Evolutionary conservation across 2,329 filamentous ascomycete species (phyloP).

Genomic region (Bipolaris sorokiniana): DNA sequence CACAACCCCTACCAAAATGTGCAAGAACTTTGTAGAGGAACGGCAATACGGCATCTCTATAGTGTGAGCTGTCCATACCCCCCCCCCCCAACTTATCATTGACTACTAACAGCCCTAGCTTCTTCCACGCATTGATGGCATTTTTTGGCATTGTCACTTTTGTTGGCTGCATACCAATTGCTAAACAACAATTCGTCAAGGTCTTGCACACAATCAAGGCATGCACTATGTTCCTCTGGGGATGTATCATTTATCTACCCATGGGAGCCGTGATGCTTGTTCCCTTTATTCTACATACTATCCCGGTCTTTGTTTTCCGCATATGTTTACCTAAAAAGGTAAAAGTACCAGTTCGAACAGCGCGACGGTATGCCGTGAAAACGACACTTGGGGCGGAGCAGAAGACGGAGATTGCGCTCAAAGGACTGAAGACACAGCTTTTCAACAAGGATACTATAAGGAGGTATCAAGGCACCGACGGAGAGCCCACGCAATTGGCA

Average conservation of each 20-base stretch:
- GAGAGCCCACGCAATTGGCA: conserved; percentile 21
- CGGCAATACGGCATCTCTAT: conserved; percentile 30
- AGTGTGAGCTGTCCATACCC: conserved; percentile 16
- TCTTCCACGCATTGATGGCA: conserved; percentile 22
- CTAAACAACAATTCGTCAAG: conserved; percentile 1
- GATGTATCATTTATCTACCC: not conserved
- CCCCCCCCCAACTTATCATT: not conserved
- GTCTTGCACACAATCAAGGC: not conserved
- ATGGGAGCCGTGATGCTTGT: conserved; percentile 4
- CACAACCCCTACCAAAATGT: conserved; percentile 26
- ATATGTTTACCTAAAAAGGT: conserved; percentile 22
- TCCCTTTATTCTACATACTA: conserved; percentile 4
- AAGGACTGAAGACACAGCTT: conserved; percentile 9
- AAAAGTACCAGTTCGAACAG: conserved; percentile 26
- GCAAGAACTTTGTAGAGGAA: conserved; percentile 29
- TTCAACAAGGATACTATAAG: not conserved
- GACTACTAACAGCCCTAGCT: not conserved
- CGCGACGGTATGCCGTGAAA: conserved; percentile 26
- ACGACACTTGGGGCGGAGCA: conserved; percentile 18
- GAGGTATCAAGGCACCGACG: conserved; percentile 5
- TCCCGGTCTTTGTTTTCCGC: conserved; percentile 24
- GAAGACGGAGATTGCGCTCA: conserved; percentile 18
- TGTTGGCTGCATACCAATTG: not conserved
- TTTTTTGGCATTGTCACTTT: conserved; percentile 19
- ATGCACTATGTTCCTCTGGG: not conserved